These are phyloP conservation scores for Solanum lycopersicoides DNA, from an alignment of 257 asterid genomes.

Conservation along the genomic window DNA sequence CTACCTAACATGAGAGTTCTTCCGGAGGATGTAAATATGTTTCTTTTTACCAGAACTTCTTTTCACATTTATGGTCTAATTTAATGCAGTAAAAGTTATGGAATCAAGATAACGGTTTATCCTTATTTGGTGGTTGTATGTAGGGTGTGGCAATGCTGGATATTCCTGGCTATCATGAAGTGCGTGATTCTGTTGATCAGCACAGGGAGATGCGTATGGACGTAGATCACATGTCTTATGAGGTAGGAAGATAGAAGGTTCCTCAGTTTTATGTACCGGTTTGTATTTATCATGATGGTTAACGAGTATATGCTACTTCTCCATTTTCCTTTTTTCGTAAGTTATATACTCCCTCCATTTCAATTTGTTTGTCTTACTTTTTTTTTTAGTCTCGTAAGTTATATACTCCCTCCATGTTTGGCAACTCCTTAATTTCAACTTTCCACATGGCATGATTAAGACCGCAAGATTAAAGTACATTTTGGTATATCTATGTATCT, in stretches of 20 bases:
- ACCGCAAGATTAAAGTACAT: neutral
- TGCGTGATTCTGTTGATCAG: conserved; percentile 50
- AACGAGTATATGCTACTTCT: neutral
- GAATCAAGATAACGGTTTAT: neutral
- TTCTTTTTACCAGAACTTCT: neutral
- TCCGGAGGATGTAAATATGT: conserved; percentile 71
- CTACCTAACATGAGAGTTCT: conserved; percentile 68
- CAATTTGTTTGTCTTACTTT: neutral
- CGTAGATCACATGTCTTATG: conserved; percentile 56
- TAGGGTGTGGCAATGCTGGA: conserved; percentile 73
- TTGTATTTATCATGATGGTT: neutral
- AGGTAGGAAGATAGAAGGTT: conserved; percentile 32
- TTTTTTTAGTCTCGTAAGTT: neutral
- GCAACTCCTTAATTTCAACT: neutral
- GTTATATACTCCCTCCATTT: neutral
- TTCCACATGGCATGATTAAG: neutral
- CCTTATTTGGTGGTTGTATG: neutral
- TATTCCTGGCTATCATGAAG: conserved; percentile 54
- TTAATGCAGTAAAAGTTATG: neutral
- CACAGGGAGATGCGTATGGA: conserved; percentile 55
- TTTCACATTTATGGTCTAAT: neutral
- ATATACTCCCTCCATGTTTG: neutral
- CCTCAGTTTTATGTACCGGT: neutral
- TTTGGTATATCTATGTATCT: neutral
- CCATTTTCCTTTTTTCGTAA: neutral